A percentile compares a stretch with the other conserved stretches of the same genome.
phyloP scores from a whole-genome alignment of 2,329 filamentous ascomycete species.

The Elsinoe necatrix region DNA sequence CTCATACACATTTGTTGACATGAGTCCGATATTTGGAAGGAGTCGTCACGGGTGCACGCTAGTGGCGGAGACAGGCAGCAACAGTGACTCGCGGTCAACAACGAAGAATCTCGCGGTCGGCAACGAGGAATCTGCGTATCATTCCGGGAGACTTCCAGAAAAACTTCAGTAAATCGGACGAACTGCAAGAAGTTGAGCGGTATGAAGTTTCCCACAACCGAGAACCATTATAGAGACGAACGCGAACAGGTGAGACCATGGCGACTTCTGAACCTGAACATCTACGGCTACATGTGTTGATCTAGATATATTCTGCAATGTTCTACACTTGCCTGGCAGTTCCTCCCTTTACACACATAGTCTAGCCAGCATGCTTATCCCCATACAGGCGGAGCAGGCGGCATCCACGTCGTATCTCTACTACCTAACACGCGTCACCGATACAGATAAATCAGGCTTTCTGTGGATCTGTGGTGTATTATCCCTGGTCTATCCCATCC shows the following conservation, averaged over 20 bases:
- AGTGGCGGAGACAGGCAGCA: too few relatives aligned
- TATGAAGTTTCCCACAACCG: neutral
- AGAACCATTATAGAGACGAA: neutral
- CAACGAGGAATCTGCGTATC: neutral
- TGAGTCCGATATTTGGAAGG: too few relatives aligned
- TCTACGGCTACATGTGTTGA: too few relatives aligned
- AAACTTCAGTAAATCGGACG: neutral
- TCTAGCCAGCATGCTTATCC: neutral
- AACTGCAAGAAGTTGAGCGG: neutral
- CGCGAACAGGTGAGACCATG: neutral
- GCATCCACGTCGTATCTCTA: neutral
- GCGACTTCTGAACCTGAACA: neutral
- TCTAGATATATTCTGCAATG: too few relatives aligned
- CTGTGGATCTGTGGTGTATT: slow-evolving; percentile 21
- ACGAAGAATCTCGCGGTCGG: neutral
- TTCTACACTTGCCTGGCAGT: too few relatives aligned
- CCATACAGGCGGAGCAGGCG: neutral
- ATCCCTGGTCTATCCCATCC: slow-evolving; percentile 19
- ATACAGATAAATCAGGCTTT: slow-evolving; percentile 17
- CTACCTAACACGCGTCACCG: slow-evolving; percentile 19
- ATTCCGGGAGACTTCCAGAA: neutral
- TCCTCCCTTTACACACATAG: neutral
- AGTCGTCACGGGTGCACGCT: too few relatives aligned
- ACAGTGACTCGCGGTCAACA: neutral
- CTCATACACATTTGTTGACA: too few relatives aligned